Evolutionary conservation across 1,284 basidiomycete genomes (phyloP).

Genomic region (Cutaneotrichosporon daszewskae): DNA sequence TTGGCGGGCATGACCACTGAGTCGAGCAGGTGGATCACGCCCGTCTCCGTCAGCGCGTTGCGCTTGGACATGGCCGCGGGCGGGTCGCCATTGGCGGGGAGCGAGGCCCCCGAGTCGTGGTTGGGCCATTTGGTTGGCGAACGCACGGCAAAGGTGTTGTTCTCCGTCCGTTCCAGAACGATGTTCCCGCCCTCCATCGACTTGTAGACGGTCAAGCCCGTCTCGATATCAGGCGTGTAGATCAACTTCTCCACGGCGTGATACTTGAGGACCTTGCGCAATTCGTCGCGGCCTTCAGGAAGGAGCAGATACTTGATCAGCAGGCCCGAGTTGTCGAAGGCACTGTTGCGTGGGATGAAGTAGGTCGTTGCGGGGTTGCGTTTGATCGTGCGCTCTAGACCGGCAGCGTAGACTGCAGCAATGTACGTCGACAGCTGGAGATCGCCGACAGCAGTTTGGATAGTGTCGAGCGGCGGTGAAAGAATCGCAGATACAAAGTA

Average conservation of each 20-base stretch:
- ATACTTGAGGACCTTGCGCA: conserved; percentile 76
- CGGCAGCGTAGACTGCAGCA: conserved; percentile 78
- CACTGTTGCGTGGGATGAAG: conserved; percentile 80
- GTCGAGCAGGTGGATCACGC: conserved; percentile 86
- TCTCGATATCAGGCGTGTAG: conserved; percentile 56
- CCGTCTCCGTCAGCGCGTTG: conserved; percentile 72
- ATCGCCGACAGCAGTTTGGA: conserved; percentile 75
- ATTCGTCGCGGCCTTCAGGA: conserved; percentile 63
- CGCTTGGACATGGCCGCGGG: conserved; percentile 36
- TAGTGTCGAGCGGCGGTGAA: conserved; percentile 70
- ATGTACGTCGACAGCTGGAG: conserved; percentile 84
- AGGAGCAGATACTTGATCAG: conserved; percentile 78
- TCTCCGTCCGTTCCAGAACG: conserved; percentile 31
- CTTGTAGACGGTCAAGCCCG: conserved; percentile 32
- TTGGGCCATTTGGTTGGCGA: conserved; percentile 37
- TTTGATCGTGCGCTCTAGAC: conserved; percentile 65
- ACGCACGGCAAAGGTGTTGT: conserved; percentile 24
- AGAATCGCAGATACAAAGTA: conserved; percentile 85
- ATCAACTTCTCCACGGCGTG: conserved; percentile 73
- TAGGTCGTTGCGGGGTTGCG: conserved; percentile 68
- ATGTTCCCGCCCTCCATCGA: conserved; percentile 48
- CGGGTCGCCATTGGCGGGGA: conserved; percentile 42
- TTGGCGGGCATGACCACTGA: conserved; percentile 78
- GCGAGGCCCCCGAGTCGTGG: conserved; percentile 47
- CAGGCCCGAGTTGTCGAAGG: conserved; percentile 81